Percentiles rank a stretch among this genome's conserved stretches.
Conservation (phyloP, 1,139 yeast species). For the Saccharomyces uvarum region DNA sequence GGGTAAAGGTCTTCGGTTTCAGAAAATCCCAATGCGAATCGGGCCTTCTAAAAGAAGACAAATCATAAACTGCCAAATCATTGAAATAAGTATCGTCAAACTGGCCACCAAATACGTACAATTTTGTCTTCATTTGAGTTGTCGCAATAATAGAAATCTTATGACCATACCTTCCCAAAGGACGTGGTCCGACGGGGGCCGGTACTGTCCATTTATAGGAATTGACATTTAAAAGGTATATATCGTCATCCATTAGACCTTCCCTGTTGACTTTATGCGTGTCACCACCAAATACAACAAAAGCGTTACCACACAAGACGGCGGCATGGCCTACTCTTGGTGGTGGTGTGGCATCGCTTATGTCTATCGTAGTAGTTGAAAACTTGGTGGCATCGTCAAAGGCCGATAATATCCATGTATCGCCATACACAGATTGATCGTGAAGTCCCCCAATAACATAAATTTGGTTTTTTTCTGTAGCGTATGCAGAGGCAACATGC, state of each 20-base stretch:
- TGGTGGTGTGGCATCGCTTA: conserved; percentile 70
- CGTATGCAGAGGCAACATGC: conserved; percentile 72
- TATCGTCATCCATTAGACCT: conserved; percentile 78
- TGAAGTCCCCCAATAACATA: conserved; percentile 93
- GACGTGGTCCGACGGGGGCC: conserved; percentile 71
- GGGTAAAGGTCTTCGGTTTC: conserved; percentile 47
- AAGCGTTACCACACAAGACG: conserved; percentile 89
- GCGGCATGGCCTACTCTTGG: conserved; percentile 97
- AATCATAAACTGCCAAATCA: conserved; percentile 79
- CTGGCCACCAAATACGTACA: conserved; percentile 93
- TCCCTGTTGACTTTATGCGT: conserved; percentile 74
- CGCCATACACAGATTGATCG: conserved; percentile 89
- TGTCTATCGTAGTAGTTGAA: conserved; percentile 58
- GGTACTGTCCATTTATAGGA: conserved; percentile 90
- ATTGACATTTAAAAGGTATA: conserved; percentile 83
- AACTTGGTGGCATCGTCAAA: conserved; percentile 37
- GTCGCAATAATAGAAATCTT: conserved; percentile 56
- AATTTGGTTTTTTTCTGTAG: conserved; percentile 75
- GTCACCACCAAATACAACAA: conserved; percentile 93
- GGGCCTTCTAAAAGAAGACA: conserved; percentile 80
- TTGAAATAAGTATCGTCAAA: conserved; percentile 79
- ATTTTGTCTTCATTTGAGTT: conserved; percentile 58
- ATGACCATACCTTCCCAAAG: conserved; percentile 92
- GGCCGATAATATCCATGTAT: conserved; percentile 74
- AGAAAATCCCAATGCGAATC: conserved; percentile 79